Conservation (phyloP, 306 rosid genomes). For the Glycine latifolia region DNA sequence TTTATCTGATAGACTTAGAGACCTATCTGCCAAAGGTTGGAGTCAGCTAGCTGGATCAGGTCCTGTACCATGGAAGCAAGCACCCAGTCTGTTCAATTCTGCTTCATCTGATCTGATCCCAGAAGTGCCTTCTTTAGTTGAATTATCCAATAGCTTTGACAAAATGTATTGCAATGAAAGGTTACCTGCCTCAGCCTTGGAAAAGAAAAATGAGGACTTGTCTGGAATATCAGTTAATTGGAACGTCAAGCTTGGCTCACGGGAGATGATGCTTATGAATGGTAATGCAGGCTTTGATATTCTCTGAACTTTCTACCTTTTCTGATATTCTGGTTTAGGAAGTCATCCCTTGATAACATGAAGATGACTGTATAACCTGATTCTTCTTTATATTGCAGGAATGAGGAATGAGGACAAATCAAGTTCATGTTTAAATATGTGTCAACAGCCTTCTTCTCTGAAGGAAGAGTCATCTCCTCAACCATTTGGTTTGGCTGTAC, state of each 20-base stretch:
- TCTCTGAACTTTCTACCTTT: constrained; percentile 34
- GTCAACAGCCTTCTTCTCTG: constrained; percentile 73
- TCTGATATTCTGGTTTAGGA: constrained; percentile 22
- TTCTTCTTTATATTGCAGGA: constrained; percentile 66
- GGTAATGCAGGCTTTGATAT: constrained; percentile 63
- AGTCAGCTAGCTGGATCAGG: constrained; percentile 99
- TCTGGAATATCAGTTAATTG: constrained; percentile 81
- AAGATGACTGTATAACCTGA: constrained; percentile 37
- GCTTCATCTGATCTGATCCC: constrained; percentile 71
- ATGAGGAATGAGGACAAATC: constrained; percentile 75
- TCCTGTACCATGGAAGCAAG: constrained; percentile 99
- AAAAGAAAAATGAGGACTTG: constrained; percentile 81
- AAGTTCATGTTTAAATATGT: constrained; percentile 68
- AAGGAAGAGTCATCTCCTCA: constrained; percentile 82
- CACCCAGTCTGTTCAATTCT: constrained; percentile 86
- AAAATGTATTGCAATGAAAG: constrained; percentile 76
- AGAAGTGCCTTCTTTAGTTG: constrained; percentile 70
- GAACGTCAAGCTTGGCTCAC: constrained; percentile 67
- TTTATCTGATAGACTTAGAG: constrained; percentile 78
- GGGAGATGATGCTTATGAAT: constrained; percentile 66
- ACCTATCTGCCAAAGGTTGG: constrained; percentile 82
- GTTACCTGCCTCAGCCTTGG: constrained; percentile 62
- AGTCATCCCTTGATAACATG: constrained; percentile 30
- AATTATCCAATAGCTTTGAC: constrained; percentile 66
- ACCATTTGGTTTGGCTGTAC: constrained; percentile 71